Percentiles rank a stretch among this genome's conserved stretches.
Evolutionary conservation across 1,139 yeast species (phyloP).

Genomic region (Kodamaea sp.): DNA sequence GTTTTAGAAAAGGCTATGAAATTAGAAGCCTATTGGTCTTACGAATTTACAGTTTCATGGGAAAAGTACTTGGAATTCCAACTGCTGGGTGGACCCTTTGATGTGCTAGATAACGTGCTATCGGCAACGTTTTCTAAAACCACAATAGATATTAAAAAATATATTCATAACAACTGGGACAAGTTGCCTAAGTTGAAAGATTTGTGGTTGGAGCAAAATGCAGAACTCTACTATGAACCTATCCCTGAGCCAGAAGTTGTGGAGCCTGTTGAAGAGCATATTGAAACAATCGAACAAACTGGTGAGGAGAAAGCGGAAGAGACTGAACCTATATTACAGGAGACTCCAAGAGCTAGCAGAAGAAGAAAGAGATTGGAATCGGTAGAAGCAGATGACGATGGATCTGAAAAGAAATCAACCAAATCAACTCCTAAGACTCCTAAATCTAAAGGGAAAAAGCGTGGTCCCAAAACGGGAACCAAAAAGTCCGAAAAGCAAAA

Average conservation of each 20-base stretch:
- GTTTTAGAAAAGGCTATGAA: not conserved
- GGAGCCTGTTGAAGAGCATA: not conserved
- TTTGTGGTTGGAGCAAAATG: conserved; percentile 12
- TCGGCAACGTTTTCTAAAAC: conserved; percentile 12
- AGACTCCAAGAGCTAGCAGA: not conserved
- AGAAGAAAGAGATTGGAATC: conserved; percentile 4
- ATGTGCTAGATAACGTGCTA: conserved; percentile 23
- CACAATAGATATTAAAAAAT: conserved; percentile 19
- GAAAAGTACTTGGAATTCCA: conserved; percentile 14
- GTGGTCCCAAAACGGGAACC: not conserved
- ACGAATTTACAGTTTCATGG: conserved; percentile 25
- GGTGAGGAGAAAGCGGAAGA: not conserved
- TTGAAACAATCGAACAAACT: not conserved
- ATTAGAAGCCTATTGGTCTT: conserved; percentile 16
- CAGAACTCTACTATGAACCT: conserved; percentile 5
- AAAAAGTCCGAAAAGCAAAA: not conserved
- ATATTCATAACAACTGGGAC: conserved; percentile 17
- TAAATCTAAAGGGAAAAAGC: conserved; percentile 5
- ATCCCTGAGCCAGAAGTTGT: not conserved
- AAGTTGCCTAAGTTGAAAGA: conserved; percentile 15
- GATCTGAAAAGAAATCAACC: not conserved
- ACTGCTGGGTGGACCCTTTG: no score
- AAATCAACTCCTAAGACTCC: conserved; percentile 3
- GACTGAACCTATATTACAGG: not conserved
- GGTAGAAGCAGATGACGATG: not conserved